Base-by-base conservation (phyloP, 257 asterid species). In the Nemophila menziesii region DNA sequence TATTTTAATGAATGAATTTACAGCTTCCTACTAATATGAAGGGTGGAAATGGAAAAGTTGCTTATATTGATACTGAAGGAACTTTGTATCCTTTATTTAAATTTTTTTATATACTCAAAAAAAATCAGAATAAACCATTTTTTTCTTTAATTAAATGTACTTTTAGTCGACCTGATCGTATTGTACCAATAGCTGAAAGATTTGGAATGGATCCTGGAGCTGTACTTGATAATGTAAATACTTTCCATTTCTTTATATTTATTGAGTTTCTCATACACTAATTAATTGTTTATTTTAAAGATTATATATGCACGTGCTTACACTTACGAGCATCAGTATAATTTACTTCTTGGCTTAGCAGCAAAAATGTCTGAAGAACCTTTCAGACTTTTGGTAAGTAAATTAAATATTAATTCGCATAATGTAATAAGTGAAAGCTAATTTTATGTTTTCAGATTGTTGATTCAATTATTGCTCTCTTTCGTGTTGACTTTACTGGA, bases 321-420 rank as follows among this genome's bases (percentile, higher is more conserved):
- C 78, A 90, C 99, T 49, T 90, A 90, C 10, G 99, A 90, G 68
- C 99, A 90, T 64, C 99, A 90, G 57, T 85, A 79, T 79, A 90
- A 81, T 79, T 73, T 85, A 55, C 99, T 90, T 57, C 85, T 90
- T 46, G 92, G 94, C 40, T 80, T 90, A 48, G 98, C 94, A 52
- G 98, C 98, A 40, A 90, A 90, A 71, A 90, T 90, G 99, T 90
- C 99, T 61, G 99, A 90, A 76, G 99, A 90, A 66, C 99, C 99
- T 42, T 90, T 90, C 73, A 74, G 86, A 54, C 92, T 90, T 52
- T 62, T 90, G 93, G 99, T 90, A 43, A 80, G 79, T 49, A 16
- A 39, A 43, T 39, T 20, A 48, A 43, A 43, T 47, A 38, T 40
- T 38, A 51, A n/a, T n/a, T n/a, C n/a, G n/a, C n/a, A n/a, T n/a